Conservation (phyloP, 805 yeast genomes). For the Monosporozyma aerobia region DNA sequence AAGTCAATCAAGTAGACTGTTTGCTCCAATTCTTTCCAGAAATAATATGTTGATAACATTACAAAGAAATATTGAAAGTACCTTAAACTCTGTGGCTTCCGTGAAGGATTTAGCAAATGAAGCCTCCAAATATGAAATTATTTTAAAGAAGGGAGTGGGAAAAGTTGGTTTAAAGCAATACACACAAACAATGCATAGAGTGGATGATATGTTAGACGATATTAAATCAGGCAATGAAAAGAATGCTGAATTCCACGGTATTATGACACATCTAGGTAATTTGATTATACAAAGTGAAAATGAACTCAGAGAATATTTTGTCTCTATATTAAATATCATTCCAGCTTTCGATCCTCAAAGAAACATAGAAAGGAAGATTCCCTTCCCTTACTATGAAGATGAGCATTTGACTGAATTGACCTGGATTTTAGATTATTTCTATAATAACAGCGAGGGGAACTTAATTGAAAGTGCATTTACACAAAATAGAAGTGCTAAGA, state of each 20-base stretch:
- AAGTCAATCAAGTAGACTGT: conserved; percentile 32
- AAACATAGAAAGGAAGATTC: conserved; percentile 32
- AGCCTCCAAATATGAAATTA: conserved; percentile 34
- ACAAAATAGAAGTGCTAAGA: conserved; percentile 35
- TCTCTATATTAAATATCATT: conserved; percentile 34
- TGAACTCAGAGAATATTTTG: conserved; percentile 43
- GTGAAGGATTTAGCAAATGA: conserved; percentile 42
- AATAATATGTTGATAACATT: conserved; percentile 48
- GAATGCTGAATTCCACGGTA: conserved; percentile 50
- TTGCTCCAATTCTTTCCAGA: conserved; percentile 62
- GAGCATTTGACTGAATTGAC: conserved; percentile 31
- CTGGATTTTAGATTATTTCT: conserved; percentile 40
- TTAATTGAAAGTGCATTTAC: conserved; percentile 32
- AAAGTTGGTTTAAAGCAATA: conserved; percentile 30
- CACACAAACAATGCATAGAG: conserved; percentile 34
- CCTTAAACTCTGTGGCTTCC: conserved; percentile 39
- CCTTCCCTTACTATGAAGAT: conserved; percentile 35
- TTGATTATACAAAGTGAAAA: conserved; percentile 50
- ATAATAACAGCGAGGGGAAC: conserved; percentile 22
- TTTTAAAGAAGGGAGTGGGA: conserved; percentile 27
- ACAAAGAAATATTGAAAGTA: conserved; percentile 49
- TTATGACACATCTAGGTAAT: conserved; percentile 49
- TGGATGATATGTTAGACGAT: conserved; percentile 39
- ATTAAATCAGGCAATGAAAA: conserved; percentile 27
- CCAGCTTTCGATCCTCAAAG: conserved; percentile 39